Conservation (phyloP, 2,329 filamentous ascomycete genomes). For the Madurella mycetomatis region DNA sequence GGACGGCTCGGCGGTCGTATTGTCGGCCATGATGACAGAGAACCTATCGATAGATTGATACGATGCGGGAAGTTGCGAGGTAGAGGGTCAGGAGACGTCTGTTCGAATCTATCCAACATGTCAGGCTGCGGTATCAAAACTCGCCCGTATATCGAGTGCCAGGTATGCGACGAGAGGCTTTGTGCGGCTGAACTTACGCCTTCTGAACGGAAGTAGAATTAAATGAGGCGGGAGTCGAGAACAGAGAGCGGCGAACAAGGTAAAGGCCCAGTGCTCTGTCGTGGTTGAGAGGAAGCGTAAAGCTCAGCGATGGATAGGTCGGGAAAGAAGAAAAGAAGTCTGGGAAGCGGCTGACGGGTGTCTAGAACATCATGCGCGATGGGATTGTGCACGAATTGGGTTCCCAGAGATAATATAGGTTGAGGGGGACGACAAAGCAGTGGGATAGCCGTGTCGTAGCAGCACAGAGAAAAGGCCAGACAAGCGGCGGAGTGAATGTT, state of each 20-base stretch:
- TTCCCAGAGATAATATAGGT: conserved; percentile 1
- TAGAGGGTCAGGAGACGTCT: conserved; percentile 12
- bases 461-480: conserved; percentile 21
- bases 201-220: background rate
- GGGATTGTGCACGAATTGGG: conserved; percentile 7
- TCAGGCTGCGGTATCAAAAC: background rate
- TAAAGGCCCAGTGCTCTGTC: background rate
- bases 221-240: background rate
- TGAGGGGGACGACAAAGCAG: background rate
- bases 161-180: background rate
- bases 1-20: conserved; percentile 42
- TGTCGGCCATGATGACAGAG: conserved; percentile 30
- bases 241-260: background rate
- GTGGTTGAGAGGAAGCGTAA: background rate
- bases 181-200: background rate
- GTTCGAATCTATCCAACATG: conserved; percentile 1
- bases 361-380: conserved; percentile 14
- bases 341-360: background rate
- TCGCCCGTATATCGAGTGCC: background rate
- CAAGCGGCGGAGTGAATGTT: conserved; percentile 14
- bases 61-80: background rate
- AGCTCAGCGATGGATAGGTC: background rate
- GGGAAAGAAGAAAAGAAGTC: conserved; percentile 1
- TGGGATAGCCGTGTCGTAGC: conserved; percentile 2
- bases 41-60: conserved; percentile 20